These are phyloP conservation scores for Stagonosporopsis cucurbitacearum DNA, from an alignment of 2,329 filamentous ascomycete genomes.

Conservation along the genomic window DNA sequence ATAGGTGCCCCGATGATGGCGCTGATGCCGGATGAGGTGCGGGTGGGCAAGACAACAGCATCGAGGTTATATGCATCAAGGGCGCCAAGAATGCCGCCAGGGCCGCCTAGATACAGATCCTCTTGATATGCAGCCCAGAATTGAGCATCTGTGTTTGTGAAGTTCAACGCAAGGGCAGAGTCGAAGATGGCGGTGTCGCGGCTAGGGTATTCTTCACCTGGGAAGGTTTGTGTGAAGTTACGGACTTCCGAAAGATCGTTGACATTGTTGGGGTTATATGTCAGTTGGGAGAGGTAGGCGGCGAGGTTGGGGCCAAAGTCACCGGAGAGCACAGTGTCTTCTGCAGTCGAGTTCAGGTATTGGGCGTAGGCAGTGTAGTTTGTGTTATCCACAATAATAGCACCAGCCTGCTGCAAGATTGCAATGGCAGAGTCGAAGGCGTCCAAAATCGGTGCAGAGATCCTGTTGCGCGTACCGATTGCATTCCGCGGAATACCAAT, in stretches of 20 bases:
- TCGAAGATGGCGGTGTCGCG: constrained; percentile 67
- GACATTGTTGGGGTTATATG: constrained; percentile 64
- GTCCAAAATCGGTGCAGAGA: constrained; percentile 51
- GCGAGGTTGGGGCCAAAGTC: constrained; percentile 67
- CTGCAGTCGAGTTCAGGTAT: constrained; percentile 51
- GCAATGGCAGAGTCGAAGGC: constrained; percentile 64
- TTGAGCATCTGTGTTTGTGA: constrained; percentile 61
- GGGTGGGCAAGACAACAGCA: constrained; percentile 67
- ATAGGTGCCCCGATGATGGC: constrained; percentile 66
- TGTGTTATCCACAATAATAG: constrained; percentile 65
- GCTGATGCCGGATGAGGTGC: constrained; percentile 56
- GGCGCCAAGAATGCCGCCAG: constrained; percentile 67
- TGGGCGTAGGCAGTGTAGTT: constrained; percentile 63
- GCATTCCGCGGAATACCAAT: constrained; percentile 70
- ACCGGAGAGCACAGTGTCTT: constrained; percentile 58
- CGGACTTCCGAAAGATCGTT: constrained; percentile 59
- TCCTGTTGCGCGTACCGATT: constrained; percentile 49
- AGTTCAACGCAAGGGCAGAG: constrained; percentile 57
- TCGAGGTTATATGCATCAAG: constrained; percentile 64
- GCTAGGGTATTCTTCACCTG: constrained; percentile 65
- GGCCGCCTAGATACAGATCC: constrained; percentile 61
- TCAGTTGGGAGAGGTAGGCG: constrained; percentile 63
- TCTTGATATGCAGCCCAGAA: constrained; percentile 66
- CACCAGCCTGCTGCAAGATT: constrained; percentile 62
- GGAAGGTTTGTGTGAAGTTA: constrained; percentile 61